These are phyloP conservation scores for Cupressus sempervirens DNA, from an alignment of 75 land plant species.

Conservation along the genomic window DNA sequence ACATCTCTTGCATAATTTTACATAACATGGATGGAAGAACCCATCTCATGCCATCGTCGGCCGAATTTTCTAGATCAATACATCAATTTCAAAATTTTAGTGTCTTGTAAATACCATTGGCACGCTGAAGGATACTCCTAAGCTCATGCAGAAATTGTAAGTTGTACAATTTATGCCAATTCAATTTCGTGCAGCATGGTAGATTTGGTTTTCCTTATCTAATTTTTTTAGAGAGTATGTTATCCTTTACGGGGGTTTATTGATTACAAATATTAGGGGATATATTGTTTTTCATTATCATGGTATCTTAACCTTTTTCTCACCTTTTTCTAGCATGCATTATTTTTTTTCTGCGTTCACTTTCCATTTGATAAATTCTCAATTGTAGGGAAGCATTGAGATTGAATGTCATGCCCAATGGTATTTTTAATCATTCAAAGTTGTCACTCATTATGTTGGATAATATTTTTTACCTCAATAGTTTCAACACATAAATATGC, in stretches of 20 bases:
- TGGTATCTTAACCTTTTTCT: not conserved
- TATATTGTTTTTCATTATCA: not conserved
- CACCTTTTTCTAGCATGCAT: not conserved
- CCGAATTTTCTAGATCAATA: conserved; percentile 80
- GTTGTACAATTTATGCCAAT: not conserved
- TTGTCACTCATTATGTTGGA: not conserved
- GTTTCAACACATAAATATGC: not conserved
- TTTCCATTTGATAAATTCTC: not conserved
- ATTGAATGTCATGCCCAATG: no score
- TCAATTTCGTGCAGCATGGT: not conserved
- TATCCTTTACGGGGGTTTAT: not conserved
- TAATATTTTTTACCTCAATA: not conserved
- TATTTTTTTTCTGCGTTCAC: not conserved
- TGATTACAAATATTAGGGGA: not conserved
- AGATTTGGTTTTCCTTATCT: not conserved
- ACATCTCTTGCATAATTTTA: no score
- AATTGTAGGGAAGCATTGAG: not conserved
- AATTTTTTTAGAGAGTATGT: not conserved
- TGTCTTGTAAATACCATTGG: conserved; percentile 73
- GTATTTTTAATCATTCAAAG: no score
- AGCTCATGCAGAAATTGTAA: conserved; percentile 22
- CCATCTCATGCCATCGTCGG: conserved; percentile 66
- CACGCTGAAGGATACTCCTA: conserved; percentile 76
- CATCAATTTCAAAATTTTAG: conserved; percentile 61
- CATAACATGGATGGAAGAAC: conserved; percentile 29